Percentiles rank a stretch among this genome's conserved stretches.
Conservation (phyloP, 306 rosid genomes). For the Alnus glutinosa region DNA sequence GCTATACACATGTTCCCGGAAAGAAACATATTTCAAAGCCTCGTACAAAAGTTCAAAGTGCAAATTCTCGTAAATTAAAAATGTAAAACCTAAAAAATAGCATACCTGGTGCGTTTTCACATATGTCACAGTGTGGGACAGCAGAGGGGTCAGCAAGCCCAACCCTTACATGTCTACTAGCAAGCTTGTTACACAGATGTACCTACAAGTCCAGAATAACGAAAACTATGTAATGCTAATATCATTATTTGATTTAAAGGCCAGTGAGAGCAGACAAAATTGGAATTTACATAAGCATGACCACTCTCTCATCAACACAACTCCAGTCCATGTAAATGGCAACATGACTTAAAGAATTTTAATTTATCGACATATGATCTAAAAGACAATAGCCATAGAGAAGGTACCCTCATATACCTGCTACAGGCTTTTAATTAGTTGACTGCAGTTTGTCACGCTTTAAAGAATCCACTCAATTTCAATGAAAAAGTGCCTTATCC, state of each 20-base stretch:
- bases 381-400: not conserved
- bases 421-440: slow-evolving; percentile 5
- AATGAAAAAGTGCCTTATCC: not conserved
- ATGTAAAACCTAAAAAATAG: not conserved
- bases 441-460: not conserved
- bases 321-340: not conserved
- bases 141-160: slow-evolving; percentile 66
- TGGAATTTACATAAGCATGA: slow-evolving; percentile 14
- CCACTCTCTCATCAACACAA: slow-evolving; percentile 9
- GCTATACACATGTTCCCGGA: slow-evolving; percentile 45
- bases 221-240: slow-evolving; percentile 11
- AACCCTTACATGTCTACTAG: slow-evolving; percentile 71
- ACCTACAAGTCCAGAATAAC: slow-evolving; percentile 48
- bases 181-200: slow-evolving; percentile 75
- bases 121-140: slow-evolving; percentile 70
- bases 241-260: slow-evolving; percentile 3
- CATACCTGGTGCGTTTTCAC: slow-evolving; percentile 77
- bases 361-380: not conserved
- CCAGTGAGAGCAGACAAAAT: not conserved
- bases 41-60: slow-evolving; percentile 11
- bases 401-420: not conserved
- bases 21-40: slow-evolving; percentile 17
- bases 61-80: slow-evolving; percentile 7
- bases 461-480: not conserved
- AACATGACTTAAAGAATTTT: not conserved